Percentiles rank a stretch among this genome's conserved stretches.
phyloP scores from a whole-genome alignment of 2,329 filamentous ascomycete species.

The Fusarium virguliforme region DNA sequence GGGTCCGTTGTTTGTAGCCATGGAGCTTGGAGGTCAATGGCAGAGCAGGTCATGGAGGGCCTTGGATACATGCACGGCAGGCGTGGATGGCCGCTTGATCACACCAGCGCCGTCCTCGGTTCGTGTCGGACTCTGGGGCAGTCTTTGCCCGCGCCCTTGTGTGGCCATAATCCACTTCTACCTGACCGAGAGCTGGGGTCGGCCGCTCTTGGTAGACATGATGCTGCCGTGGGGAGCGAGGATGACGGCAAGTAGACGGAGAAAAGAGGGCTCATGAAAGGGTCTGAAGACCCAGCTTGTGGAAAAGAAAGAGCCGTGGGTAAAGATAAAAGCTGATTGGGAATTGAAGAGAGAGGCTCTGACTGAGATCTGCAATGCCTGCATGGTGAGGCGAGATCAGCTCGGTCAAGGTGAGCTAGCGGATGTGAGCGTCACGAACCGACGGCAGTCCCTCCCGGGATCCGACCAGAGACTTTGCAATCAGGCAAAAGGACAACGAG shows the following conservation, averaged over 20 bases:
- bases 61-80: background rate
- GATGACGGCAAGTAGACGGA: background rate
- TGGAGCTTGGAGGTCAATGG: background rate
- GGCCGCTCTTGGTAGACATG: background rate
- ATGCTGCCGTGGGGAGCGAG: background rate
- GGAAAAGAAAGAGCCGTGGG: background rate
- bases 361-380: background rate
- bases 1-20: background rate
- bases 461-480: constrained; percentile 14
- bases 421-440: constrained; percentile 16
- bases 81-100: too few relatives aligned
- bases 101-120: background rate
- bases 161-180: background rate
- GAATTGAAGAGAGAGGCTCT: background rate
- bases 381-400: background rate
- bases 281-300: background rate
- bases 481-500: constrained; percentile 14
- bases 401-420: background rate
- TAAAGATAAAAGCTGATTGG: background rate
- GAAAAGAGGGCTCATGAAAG: background rate
- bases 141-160: background rate
- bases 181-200: background rate
- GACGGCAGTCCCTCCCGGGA: constrained; percentile 28
- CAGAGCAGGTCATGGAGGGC: background rate
- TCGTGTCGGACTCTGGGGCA: background rate